A percentile compares a stretch with the other conserved stretches of the same genome.
Evolutionary conservation across 495 filamentous ascomycete genomes (phyloP).

Genomic region (Hypoxylon fragiforme): DNA sequence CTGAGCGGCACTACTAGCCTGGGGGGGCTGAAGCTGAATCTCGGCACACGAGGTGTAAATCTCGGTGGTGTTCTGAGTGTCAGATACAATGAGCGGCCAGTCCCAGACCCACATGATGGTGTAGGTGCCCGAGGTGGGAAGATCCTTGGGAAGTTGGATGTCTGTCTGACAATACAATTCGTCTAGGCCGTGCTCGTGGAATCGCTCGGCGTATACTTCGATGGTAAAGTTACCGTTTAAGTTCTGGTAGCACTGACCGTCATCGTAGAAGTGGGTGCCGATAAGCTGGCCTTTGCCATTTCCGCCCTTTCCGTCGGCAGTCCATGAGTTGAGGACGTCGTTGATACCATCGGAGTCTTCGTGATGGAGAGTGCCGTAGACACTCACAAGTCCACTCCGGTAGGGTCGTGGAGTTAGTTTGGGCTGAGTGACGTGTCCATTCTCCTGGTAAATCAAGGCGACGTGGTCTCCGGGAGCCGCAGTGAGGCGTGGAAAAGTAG

Average conservation of each 20-base stretch:
- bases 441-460: conserved; percentile 78
- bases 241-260: conserved; percentile 80
- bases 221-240: conserved; percentile 43
- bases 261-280: conserved; percentile 75
- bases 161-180: conserved; percentile 79
- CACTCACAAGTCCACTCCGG: conserved; percentile 73
- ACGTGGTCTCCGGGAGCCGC: conserved; percentile 69
- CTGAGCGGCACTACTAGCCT: conserved; percentile 15
- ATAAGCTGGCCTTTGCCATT: conserved; percentile 73
- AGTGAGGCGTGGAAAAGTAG: conserved; percentile 62
- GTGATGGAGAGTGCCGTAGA: conserved; percentile 72
- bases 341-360: conserved; percentile 61
- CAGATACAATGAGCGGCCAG: conserved; percentile 65
- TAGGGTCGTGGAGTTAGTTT: conserved; percentile 62
- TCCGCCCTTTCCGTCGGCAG: conserved; percentile 71
- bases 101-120: conserved; percentile 95
- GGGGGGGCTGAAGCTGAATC: conserved; percentile 56
- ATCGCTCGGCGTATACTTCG: conserved; percentile 58
- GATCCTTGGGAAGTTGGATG: conserved; percentile 65
- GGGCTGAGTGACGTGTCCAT: conserved; percentile 80
- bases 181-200: conserved; percentile 48
- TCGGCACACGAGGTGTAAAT: conserved; percentile 85
- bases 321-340: conserved; percentile 76
- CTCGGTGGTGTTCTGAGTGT: conserved; percentile 53
- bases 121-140: conserved; percentile 55